phyloP scores from a whole-genome alignment of 768 basidiomycete species.

The Hygrocybe coccinea region DNA sequence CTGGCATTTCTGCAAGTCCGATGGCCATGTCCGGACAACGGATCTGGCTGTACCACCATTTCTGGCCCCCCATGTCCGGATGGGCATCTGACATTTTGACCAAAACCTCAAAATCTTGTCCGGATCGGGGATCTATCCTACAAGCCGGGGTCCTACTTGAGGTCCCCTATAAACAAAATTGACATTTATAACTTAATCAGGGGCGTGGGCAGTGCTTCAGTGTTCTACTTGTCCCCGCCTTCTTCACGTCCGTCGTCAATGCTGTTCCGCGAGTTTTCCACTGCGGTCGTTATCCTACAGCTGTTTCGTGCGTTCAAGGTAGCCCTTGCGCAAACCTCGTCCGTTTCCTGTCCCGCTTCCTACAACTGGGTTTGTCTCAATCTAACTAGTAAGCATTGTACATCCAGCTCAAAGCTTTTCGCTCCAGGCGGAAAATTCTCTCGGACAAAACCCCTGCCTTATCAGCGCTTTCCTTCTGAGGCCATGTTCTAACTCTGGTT shows the following conservation, averaged over 20 bases:
- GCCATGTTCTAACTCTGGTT: conserved; percentile 29
- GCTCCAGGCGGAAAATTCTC: conserved; percentile 21
- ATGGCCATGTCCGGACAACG: no score
- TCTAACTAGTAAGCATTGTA: conserved; percentile 17
- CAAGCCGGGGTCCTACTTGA: no score
- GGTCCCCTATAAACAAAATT: no score
- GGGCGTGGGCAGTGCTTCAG: no score
- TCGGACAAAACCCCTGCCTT: conserved; percentile 30
- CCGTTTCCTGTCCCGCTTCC: conserved; percentile 1
- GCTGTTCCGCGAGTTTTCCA: neutral
- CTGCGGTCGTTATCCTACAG: neutral
- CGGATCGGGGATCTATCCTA: no score
- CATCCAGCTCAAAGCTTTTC: neutral
- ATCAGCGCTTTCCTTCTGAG: conserved; percentile 31
- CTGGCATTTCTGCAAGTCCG: no score
- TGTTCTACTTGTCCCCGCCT: neutral
- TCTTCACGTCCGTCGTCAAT: neutral
- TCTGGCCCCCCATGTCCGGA: no score
- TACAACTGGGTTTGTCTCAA: conserved; percentile 11
- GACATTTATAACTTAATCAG: no score
- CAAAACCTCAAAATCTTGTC: no score
- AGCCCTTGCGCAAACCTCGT: neutral
- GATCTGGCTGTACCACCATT: no score
- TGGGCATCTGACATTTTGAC: no score
- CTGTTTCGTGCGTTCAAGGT: neutral